These are phyloP conservation scores for Trichoderma oligosporum DNA, from an alignment of 2,329 filamentous ascomycete species.

Conservation along the genomic window DNA sequence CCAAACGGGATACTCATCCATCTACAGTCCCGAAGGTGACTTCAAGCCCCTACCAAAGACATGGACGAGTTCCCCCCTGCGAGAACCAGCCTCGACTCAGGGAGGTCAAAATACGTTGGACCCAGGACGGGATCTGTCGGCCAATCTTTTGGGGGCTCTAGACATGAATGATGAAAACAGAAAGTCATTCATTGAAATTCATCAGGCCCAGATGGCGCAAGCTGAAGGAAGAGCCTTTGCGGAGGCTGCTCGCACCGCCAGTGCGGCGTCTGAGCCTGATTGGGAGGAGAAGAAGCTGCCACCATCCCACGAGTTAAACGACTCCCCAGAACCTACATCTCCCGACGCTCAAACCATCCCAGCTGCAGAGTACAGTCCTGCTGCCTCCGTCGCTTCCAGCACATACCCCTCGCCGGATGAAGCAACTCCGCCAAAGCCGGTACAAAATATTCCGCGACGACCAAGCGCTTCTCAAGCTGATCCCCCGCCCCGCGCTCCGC, in stretches of 20 bases:
- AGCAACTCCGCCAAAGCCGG: background rate
- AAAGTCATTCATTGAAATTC: constrained; percentile 55
- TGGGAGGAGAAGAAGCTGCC: constrained; percentile 31
- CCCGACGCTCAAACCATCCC: constrained; percentile 28
- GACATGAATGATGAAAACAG: constrained; percentile 47
- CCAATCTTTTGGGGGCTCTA: constrained; percentile 43
- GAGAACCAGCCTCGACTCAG: constrained; percentile 9
- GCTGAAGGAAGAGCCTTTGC: constrained; percentile 58
- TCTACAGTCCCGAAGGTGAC: constrained; percentile 27
- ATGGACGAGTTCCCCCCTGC: constrained; percentile 13
- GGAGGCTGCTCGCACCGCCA: constrained; percentile 41
- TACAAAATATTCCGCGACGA: constrained; percentile 21
- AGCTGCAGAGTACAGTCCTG: constrained; percentile 40
- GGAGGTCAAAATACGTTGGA: constrained; percentile 26
- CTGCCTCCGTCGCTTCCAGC: constrained; percentile 35
- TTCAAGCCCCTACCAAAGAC: constrained; percentile 5
- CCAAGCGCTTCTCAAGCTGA: constrained; percentile 29
- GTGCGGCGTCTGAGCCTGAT: constrained; percentile 32
- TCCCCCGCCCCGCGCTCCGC: constrained; percentile 9
- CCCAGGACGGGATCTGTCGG: constrained; percentile 34
- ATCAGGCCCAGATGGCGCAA: constrained; percentile 57
- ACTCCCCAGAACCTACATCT: constrained; percentile 30
- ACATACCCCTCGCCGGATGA: constrained; percentile 27
- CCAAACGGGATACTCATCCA: constrained; percentile 52
- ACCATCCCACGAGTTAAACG: constrained; percentile 21